Evolutionary conservation across 202 grass and related monocot genomes (phyloP).

Genomic region (Digitaria exilis): DNA sequence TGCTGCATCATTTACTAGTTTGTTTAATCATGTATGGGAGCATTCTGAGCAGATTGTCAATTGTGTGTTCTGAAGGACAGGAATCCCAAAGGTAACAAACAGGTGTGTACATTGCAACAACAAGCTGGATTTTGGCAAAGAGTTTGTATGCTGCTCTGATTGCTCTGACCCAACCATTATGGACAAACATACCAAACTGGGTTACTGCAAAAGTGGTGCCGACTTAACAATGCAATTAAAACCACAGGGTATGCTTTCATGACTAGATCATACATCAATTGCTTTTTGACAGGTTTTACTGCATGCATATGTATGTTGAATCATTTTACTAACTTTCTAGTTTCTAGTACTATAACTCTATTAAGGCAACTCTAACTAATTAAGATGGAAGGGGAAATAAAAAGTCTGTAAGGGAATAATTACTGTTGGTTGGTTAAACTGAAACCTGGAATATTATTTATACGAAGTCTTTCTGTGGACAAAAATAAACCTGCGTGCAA

Average conservation of each 20-base stretch:
- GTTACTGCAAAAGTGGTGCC: slow-evolving; percentile 66
- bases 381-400: background rate
- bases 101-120: slow-evolving; percentile 66
- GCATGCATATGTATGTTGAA: background rate
- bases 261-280: background rate
- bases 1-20: slow-evolving; percentile 4
- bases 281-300: background rate
- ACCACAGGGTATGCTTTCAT: slow-evolving; percentile 50
- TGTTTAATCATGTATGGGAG: slow-evolving; percentile 3
- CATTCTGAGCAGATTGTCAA: too few relatives aligned
- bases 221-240: slow-evolving; percentile 69
- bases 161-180: slow-evolving; percentile 74
- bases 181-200: slow-evolving; percentile 57
- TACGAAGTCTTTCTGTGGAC: background rate
- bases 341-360: background rate
- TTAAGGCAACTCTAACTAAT: background rate
- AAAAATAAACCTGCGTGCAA: slow-evolving; percentile 25
- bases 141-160: slow-evolving; percentile 81
- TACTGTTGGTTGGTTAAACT: background rate
- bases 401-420: background rate
- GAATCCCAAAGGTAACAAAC: slow-evolving; percentile 61
- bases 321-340: slow-evolving; percentile 20
- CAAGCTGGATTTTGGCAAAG: slow-evolving; percentile 81
- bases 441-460: background rate
- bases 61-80: slow-evolving; percentile 61